Evolutionary conservation across 352 stramenopile species (phyloP).

Genomic region (Lagenidium giganteum): DNA sequence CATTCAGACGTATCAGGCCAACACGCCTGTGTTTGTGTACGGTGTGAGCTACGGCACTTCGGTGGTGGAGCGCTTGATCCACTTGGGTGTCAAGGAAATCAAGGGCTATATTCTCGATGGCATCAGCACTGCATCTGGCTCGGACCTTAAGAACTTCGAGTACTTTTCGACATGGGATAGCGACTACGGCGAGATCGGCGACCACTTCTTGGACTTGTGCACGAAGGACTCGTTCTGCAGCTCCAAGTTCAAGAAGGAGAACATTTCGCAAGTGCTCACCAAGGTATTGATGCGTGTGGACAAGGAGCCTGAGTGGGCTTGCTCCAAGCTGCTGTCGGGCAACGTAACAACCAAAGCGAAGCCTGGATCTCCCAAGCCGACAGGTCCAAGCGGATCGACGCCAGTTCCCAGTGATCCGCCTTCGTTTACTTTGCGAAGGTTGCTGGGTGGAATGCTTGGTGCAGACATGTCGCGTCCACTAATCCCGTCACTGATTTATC

Average conservation of each 20-base stretch:
- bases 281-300: background rate
- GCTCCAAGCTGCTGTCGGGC: slow-evolving; percentile 22
- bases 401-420: too few species aligned
- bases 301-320: background rate
- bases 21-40: slow-evolving; percentile 12
- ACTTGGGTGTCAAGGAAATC: slow-evolving; percentile 15
- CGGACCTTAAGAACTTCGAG: too few species aligned
- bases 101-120: slow-evolving; percentile 25
- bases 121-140: background rate
- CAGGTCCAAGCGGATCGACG: too few species aligned
- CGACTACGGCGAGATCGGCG: slow-evolving; percentile 3
- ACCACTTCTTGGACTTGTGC: slow-evolving; percentile 7
- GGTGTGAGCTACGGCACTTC: slow-evolving; percentile 29
- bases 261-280: background rate
- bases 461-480: slow-evolving; percentile 13
- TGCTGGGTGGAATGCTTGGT: slow-evolving; percentile 51
- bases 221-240: background rate
- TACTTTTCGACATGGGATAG: slow-evolving; percentile 7
- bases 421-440: slow-evolving; percentile 39
- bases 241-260: background rate
- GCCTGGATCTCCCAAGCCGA: too few species aligned
- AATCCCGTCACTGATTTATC: slow-evolving; percentile 12
- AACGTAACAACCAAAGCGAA: slow-evolving; percentile 31
- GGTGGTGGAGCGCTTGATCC: slow-evolving; percentile 18
- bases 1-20: slow-evolving; percentile 12